Base-by-base conservation (phyloP, 768 basidiomycete species). In the Kwoniella shandongensis region DNA sequence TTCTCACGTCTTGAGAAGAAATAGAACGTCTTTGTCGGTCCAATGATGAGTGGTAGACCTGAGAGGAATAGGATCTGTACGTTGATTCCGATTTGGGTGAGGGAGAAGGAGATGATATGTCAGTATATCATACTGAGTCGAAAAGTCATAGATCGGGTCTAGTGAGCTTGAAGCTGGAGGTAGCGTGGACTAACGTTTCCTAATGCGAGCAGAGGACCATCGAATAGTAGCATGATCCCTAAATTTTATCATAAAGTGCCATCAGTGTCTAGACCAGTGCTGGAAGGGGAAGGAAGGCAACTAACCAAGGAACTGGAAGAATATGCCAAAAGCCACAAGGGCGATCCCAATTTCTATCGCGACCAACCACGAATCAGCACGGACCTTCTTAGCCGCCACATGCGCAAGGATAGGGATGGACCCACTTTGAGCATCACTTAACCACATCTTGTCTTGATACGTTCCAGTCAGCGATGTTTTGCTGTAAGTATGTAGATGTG, bases 1-100 rank as follows among this genome's bases (percentile, higher is more conserved):
- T 99, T 99, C 77, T 98, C 89, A 75, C 84, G 88, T 60, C 96
- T 85, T 29, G 93, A 88, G 78, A 99, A 98, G 81, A 99, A 98
- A 78, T 91, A 90, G 79, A 96, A 93, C 18, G 92, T 96, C 80
- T 97, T 98, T 63, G 88, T 86, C 6, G 92, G 91, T 4, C 75
- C 96, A 64, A 99, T 98, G 79, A 98, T 94, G 61, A 98, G 83
- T 7, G 93, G 94, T 54, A 99, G 82, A 46, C 96, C 96, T 1
- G 88, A 86, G 38, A 99, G 77, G 81, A 99, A 99, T 62, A 98
- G 84, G 69, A 98, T 83, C 94, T 96, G 57, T 4, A 11, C 11
- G 25, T 59, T 18, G n/a, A n/a, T n/a, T n/a, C n/a, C n/a, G n/a
- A n/a, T n/a, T n/a, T n/a, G n/a, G n/a, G n/a, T n/a, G n/a, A n/a